Evolutionary conservation across 345 rosid species (phyloP), one percentile per base, ranked within the genome.

Genomic region (Eucalyptus globulus): DNA sequence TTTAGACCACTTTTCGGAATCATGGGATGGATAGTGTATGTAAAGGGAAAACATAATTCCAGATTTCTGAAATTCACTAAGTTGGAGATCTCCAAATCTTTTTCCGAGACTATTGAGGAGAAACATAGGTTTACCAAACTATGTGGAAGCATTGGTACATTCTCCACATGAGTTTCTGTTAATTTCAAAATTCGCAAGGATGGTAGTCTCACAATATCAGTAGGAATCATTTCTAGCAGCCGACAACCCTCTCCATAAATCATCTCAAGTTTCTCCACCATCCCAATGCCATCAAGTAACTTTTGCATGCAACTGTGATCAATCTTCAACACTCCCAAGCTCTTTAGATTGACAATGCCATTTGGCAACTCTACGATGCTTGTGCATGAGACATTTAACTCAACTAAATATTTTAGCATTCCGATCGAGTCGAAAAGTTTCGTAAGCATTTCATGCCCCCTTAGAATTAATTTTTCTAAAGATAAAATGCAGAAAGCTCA

Each of bases 271-370:
- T 24, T 56, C 1, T 9, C 13, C 62, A 56, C 9, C 62, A 56
- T 56, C 3, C 29, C 0, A 56, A 56, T 56, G 12, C 0, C 1
- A 22, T 56, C 1, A 9, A 1, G 29, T 22, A 56, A 56, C 62
- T 56, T 56, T 24, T 9, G 13, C 0, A 56, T 22, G 6, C 13
- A 2, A 56, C 13, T 4, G 1, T 0, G 0, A 6, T 0, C 2
- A 9, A 56, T 9, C 6, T 9, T 24, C 29, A 22, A 24, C 62
- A 22, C 6, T 56, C 22, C 0, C 13, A 56, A 56, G 6, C 29
- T 22, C 13, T 56, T 56, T 22, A 56, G 13, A 40, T 40, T 40
- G 5, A 40, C 43, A 40, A 40, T 40, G 43, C 43, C 4, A 40
- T 40, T 40, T 40, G 43, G 43, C 43, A 40, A 40, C 43, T 40